These are phyloP conservation scores for Calonectria montana DNA, from an alignment of 2,329 filamentous ascomycete genomes.

Conservation along the genomic window DNA sequence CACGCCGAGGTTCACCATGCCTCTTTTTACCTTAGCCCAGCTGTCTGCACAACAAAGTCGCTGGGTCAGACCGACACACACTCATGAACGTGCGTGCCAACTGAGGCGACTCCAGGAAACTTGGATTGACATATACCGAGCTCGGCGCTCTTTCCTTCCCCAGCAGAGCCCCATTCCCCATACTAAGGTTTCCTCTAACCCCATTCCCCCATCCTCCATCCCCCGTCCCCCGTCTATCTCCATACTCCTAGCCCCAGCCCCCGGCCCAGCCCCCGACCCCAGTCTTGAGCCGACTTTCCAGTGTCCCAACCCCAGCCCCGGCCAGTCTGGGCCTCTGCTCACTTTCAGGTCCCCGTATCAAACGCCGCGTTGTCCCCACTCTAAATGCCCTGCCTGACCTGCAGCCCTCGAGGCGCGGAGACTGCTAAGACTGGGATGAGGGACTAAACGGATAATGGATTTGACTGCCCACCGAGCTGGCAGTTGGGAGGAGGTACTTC, in stretches of 20 bases:
- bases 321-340: slow-evolving; percentile 25
- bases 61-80: neutral
- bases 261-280: slow-evolving; percentile 34
- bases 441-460: slow-evolving; percentile 8
- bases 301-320: slow-evolving; percentile 29
- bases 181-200: slow-evolving; percentile 26
- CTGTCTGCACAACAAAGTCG: neutral
- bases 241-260: slow-evolving; percentile 30
- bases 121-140: slow-evolving; percentile 25
- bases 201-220: slow-evolving; percentile 32
- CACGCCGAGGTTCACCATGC: neutral
- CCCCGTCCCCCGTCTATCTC: slow-evolving; percentile 16
- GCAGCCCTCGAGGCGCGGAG: neutral
- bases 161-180: slow-evolving; percentile 42
- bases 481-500: slow-evolving; percentile 4
- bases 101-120: neutral
- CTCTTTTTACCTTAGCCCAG: neutral
- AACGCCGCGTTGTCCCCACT: slow-evolving; percentile 21
- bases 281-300: slow-evolving; percentile 32
- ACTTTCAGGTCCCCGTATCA: slow-evolving; percentile 29
- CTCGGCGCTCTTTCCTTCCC: slow-evolving; percentile 29
- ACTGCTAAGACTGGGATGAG: slow-evolving; percentile 2
- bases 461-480: neutral
- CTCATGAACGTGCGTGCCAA: neutral
- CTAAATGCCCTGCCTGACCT: slow-evolving; percentile 8